phyloP scores from a whole-genome alignment of 2,329 filamentous ascomycete genomes.

The Cyphellophora attinorum region DNA sequence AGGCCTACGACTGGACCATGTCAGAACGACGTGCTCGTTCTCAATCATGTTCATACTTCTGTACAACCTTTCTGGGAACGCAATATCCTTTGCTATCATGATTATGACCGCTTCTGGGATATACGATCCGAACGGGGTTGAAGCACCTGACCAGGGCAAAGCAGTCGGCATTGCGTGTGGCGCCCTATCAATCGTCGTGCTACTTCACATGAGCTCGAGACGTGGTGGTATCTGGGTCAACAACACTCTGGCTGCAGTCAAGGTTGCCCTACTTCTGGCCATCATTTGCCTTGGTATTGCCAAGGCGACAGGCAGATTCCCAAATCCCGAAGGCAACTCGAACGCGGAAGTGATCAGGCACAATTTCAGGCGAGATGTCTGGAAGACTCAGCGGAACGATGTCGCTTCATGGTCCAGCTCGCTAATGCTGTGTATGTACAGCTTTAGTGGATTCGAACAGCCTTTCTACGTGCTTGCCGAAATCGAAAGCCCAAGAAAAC shows the following conservation, averaged over 20 bases:
- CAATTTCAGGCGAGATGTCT: constrained; percentile 21
- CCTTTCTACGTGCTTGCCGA: constrained; percentile 37
- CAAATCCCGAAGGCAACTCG: constrained; percentile 10
- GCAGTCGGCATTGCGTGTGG: constrained; percentile 41
- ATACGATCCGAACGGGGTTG: constrained; percentile 8
- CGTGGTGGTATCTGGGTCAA: constrained; percentile 42
- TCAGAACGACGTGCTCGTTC: constrained; percentile 16
- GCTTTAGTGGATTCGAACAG: constrained; percentile 34
- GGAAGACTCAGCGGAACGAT: constrained; percentile 13
- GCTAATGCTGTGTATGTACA: constrained; percentile 17
- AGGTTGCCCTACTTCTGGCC: constrained; percentile 38
- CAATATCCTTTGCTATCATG: constrained; percentile 36
- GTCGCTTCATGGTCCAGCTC: constrained; percentile 23
- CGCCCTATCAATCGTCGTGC: constrained; percentile 33
- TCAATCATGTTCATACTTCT: constrained; percentile 19
- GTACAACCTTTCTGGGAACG: constrained; percentile 23
- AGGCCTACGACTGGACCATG: constrained; percentile 8
- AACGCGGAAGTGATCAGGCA: constrained; percentile 5
- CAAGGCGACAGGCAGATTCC: constrained; percentile 16
- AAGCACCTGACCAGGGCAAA: constrained; percentile 16
- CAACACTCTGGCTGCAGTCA: constrained; percentile 42
- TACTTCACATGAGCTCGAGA: constrained; percentile 40
- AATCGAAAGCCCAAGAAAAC: constrained; percentile 28
- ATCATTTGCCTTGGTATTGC: constrained; percentile 32
- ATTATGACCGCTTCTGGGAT: constrained; percentile 26